Percentiles rank a stretch among this genome's conserved stretches.
Conservation (phyloP, 805 yeast species). For the Kodamaea laetipori region DNA sequence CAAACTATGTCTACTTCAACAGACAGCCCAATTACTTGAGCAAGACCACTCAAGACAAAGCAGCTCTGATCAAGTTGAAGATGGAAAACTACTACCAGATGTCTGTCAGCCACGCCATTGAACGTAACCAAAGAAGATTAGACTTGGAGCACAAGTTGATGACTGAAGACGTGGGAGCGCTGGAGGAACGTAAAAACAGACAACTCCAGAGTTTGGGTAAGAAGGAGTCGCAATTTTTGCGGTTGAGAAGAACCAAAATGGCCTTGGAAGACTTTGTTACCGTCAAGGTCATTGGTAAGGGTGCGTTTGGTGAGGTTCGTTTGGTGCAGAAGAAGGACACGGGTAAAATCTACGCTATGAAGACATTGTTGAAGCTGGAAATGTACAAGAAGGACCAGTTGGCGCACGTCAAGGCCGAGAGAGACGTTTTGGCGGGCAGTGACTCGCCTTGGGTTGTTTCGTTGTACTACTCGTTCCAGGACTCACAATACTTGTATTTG, state of each 20-base stretch:
- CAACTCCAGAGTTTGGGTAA: conserved; percentile 81
- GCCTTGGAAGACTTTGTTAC: conserved; percentile 83
- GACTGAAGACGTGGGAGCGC: conserved; percentile 61
- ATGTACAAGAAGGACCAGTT: conserved; percentile 94
- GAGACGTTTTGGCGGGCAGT: conserved; percentile 90
- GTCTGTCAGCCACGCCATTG: conserved; percentile 89
- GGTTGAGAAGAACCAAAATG: conserved; percentile 81
- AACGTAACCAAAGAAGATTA: conserved; percentile 88
- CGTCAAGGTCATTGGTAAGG: conserved; percentile 90
- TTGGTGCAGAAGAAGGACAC: conserved; percentile 91
- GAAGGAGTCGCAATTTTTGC: conserved; percentile 82
- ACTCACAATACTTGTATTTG: conserved; percentile 60
- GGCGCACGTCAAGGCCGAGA: conserved; percentile 93
- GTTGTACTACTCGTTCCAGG: conserved; percentile 80
- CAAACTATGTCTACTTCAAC: conserved; percentile 69
- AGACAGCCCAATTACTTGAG: conserved; percentile 80
- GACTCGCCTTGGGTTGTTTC: conserved; percentile 91
- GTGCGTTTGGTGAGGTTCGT: conserved; percentile 97
- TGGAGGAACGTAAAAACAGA: conserved; percentile 83
- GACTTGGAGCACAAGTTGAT: conserved; percentile 75
- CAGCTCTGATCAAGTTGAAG: conserved; percentile 79
- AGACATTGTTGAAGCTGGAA: conserved; percentile 84
- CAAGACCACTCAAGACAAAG: conserved; percentile 76
- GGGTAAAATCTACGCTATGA: conserved; percentile 93
- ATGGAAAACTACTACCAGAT: conserved; percentile 84